Evolutionary conservation across 352 stramenopile genomes (phyloP), one percentile per base, ranked within the genome.

Genomic region (Phytophthora uliginosa): DNA sequence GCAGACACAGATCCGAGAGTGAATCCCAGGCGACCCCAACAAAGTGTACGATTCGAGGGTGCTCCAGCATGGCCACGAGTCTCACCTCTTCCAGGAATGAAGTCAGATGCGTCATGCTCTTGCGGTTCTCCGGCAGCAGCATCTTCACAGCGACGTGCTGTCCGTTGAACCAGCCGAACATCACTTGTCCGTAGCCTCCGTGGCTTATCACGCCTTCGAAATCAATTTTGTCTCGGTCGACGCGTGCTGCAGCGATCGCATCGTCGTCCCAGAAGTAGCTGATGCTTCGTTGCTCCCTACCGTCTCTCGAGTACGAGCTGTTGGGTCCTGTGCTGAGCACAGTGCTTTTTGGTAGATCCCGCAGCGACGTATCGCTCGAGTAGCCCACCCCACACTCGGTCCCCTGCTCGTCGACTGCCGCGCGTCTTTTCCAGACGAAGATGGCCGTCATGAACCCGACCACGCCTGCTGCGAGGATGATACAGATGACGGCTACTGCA

Each of bases 181-280:
- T 61, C 22, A 78, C 72, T 18, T 76, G 66, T 47, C 66, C 67
- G 28, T 69, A 69, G 18, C 65, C 72, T 1, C 72, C 72, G 3
- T 69, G 51, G 36, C 66, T 70, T 38, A 79, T 73, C 42, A 79
- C 57, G 48, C 33, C 9, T 56, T 68, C 62, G 13, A 79, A 61
- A 9, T 73, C 61, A 38, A 79, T 63, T 18, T 76, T 79, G 20
- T 73, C 62, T 17, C 72, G 72, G 40, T 76, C 62, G 20, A 79
- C 40, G 10, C 72, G 72, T 5, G 63, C 62, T 20, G 67, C 62
- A 51, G 72, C 72, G 38, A 79, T 74, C 24, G 69, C 58, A 17
- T 76, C 57, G 28, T 78, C 72, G 18, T 76, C 66, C 66, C 72
- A 78, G 57, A 76, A 76, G 72, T 76, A 78, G 66, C 72, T 76